A percentile compares a stretch with the other conserved stretches of the same genome.
phyloP scores from a whole-genome alignment of 2,329 filamentous ascomycete genomes.

The Hyphodiscus sp. region DNA sequence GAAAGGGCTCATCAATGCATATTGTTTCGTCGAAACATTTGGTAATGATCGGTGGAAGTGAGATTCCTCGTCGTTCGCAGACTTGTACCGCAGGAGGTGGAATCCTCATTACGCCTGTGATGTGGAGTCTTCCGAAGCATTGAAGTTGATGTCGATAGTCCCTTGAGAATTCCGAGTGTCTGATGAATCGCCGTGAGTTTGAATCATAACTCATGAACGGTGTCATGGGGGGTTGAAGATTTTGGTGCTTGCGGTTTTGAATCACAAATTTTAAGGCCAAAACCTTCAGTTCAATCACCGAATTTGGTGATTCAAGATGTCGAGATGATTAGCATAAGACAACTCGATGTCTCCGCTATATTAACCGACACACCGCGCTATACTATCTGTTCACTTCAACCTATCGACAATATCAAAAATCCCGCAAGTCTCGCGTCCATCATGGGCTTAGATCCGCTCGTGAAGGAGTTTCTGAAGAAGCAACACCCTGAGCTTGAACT shows the following conservation, averaged over 20 bases:
- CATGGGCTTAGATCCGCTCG: not conserved
- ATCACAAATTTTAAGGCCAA: not conserved
- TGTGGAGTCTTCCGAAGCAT: too few relatives aligned
- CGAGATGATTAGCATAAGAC: not conserved
- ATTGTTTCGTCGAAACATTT: not conserved
- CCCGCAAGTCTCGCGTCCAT: not conserved
- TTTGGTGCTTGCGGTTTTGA: not conserved
- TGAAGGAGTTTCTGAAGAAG: not conserved
- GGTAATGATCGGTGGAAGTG: conserved; percentile 1
- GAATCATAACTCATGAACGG: too few relatives aligned
- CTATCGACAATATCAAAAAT: not conserved
- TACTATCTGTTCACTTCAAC: not conserved
- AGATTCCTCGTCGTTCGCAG: conserved; percentile 1
- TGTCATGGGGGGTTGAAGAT: not conserved
- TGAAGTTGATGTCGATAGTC: not conserved
- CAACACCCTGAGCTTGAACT: not conserved
- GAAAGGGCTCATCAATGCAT: not conserved
- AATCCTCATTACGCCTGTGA: not conserved
- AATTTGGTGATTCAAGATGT: not conserved
- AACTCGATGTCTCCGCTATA: not conserved
- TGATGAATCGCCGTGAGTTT: too few relatives aligned
- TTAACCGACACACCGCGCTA: not conserved
- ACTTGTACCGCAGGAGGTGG: not conserved
- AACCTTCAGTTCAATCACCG: not conserved
- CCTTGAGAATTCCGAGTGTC: not conserved